Percentiles rank a stretch among this genome's conserved stretches.
These are phyloP conservation scores for Thecamonas trahens DNA, from an alignment of 78 protist genomes.

Conservation along the genomic window DNA sequence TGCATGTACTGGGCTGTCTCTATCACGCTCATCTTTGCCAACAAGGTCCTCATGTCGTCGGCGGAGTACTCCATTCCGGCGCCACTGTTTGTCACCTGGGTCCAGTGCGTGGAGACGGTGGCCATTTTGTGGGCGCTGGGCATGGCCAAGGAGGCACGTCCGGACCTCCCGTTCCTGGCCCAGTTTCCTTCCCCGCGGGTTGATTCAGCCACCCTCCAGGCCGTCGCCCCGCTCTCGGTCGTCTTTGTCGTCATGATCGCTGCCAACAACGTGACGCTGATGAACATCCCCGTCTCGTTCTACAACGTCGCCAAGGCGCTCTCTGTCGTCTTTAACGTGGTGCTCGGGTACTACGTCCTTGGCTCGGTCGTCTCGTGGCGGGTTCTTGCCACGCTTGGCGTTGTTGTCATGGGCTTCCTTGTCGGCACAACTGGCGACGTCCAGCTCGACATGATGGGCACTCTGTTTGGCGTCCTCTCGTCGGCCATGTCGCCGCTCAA, in stretches of 20 bases:
- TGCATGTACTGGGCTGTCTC: not conserved
- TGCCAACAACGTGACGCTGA: slow-evolving; percentile 10
- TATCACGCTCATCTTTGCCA: slow-evolving; percentile 2
- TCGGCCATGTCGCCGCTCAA: not conserved
- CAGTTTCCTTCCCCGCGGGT: not conserved
- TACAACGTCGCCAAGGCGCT: slow-evolving; percentile 14
- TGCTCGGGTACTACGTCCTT: not conserved
- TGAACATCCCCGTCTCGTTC: not conserved
- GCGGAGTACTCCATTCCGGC: not conserved
- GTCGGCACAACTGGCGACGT: slow-evolving; percentile 3
- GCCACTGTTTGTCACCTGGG: slow-evolving; percentile 12
- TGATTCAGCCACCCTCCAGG: not conserved
- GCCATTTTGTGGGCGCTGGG: not conserved
- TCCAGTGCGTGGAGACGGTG: not conserved
- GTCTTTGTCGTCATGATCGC: slow-evolving; percentile 17
- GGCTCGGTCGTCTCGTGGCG: not conserved
- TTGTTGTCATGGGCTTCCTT: slow-evolving; percentile 5
- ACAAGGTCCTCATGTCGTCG: not conserved
- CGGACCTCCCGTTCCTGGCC: not conserved
- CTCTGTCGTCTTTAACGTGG: not conserved
- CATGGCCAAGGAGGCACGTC: not conserved
- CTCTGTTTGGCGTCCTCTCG: not conserved
- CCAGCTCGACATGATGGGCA: not conserved
- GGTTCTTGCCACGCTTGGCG: not conserved
- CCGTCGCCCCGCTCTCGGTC: not conserved